Conservation (phyloP, 2,329 filamentous ascomycete species). For the Cladorrhinum sp. region DNA sequence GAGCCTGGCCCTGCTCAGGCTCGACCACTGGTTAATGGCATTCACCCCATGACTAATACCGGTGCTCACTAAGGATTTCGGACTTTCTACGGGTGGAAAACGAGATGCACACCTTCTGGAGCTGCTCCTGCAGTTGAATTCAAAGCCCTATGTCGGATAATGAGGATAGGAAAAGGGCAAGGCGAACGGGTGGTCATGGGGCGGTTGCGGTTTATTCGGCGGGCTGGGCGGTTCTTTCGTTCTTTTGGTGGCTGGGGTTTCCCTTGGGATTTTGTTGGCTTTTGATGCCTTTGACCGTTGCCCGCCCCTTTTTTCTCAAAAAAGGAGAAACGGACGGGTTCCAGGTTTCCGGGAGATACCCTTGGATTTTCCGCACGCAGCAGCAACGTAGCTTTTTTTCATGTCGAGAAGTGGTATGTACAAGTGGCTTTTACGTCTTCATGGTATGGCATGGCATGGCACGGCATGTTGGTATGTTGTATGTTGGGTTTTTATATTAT, state of each 20-base stretch:
- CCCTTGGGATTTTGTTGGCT: slow-evolving; percentile 3
- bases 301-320: neutral
- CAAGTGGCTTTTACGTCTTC: neutral
- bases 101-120: too few relatives aligned
- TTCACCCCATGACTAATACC: slow-evolving; percentile 22
- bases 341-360: slow-evolving; percentile 16
- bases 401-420: slow-evolving; percentile 9
- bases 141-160: neutral
- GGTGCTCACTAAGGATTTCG: slow-evolving; percentile 11
- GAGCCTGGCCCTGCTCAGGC: slow-evolving; percentile 26
- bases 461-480: neutral
- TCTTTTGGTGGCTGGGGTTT: neutral
- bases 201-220: neutral
- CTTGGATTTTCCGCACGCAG: slow-evolving; percentile 12
- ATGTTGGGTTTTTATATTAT: neutral
- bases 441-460: slow-evolving; percentile 3
- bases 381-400: slow-evolving; percentile 10
- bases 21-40: slow-evolving; percentile 30
- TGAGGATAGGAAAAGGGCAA: neutral
- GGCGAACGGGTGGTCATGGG: neutral
- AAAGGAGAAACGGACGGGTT: neutral
- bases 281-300: neutral
- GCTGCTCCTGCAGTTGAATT: too few relatives aligned
- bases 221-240: neutral
- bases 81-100: too few relatives aligned